Evolutionary conservation across 2,329 filamentous ascomycete genomes (phyloP), one percentile per base, ranked within the genome.

Genomic region (Aspergillus felis): DNA sequence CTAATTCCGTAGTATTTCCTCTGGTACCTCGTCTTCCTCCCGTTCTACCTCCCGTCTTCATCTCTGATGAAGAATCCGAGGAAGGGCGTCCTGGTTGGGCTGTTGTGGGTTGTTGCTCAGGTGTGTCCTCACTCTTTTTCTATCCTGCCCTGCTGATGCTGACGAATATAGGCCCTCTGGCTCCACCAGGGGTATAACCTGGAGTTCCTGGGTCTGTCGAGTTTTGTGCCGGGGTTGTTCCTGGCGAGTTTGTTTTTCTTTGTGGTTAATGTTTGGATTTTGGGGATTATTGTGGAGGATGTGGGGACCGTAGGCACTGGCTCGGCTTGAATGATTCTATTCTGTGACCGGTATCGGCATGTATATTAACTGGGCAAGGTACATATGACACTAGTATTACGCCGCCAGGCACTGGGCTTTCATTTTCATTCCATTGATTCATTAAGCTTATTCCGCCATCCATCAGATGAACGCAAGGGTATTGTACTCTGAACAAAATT

Each of bases 1-100:
- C 7, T 22, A 12, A 44, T 22, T 2, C 3, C n/a, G 6, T 28
- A 96, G 91, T 99, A 99, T 74, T 99, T 99, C 74, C 84, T 99
- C 51, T 99, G 94, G 94, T 97, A 99, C 75, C 87, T 97, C 75
- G 85, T 97, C 63, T 90, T 99, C 66, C 80, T 97, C 2, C 94
- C 94, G 0, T 87, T 97, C 51, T 96, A 97, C 71, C 86, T 99
- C 0, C 92, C 93, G 0, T 78, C 78, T 41, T 97, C 92, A 0
- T 88, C 88, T 0, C 81, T 97, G 14, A 76, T 95, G 0, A 75
- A 72, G 4, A 80, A 76, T 2, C 84, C 84, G 0, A 68, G 69
- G 5, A 75, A 88, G 3, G 94, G 94, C 1, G 58, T 89, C 1
- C 66, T 78, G 0, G 90, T 90, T 0, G 78, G 90, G 5, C 66